These are phyloP conservation scores for Stachybotrys elegans DNA, from an alignment of 2,329 filamentous ascomycete species.

Conservation along the genomic window DNA sequence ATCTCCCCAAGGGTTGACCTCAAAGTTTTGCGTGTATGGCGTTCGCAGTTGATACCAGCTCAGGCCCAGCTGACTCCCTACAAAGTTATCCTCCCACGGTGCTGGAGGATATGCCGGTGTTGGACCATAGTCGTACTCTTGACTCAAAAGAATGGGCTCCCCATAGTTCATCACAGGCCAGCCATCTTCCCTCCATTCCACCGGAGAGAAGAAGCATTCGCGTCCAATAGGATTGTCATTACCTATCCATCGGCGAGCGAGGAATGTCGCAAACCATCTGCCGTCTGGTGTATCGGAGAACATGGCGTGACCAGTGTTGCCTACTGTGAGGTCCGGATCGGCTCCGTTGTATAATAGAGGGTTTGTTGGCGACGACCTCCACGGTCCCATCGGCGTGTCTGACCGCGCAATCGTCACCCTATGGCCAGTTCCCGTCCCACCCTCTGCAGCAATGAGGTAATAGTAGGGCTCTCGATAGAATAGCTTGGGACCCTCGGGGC, in stretches of 20 bases:
- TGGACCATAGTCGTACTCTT: conserved; percentile 7
- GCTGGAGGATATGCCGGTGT: conserved; percentile 3
- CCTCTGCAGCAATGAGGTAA: conserved; percentile 5
- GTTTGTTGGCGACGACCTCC: conserved; percentile 26
- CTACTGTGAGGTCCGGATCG: conserved; percentile 11
- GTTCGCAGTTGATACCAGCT: conserved; percentile 10
- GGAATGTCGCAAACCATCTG: conserved; percentile 15
- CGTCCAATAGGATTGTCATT: conserved; percentile 13
- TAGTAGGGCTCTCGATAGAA: conserved; percentile 8
- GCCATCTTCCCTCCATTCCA: conserved; percentile 14
- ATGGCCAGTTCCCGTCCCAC: neutral
- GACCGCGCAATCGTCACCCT: conserved; percentile 8
- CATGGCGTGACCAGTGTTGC: conserved; percentile 15
- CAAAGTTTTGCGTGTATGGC: conserved; percentile 11
- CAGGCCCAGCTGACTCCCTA: neutral
- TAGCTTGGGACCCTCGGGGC: conserved; percentile 13
- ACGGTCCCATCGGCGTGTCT: conserved; percentile 8
- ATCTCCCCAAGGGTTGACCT: neutral
- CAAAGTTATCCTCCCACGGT: conserved; percentile 8
- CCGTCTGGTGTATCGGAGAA: conserved; percentile 15
- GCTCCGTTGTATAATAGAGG: conserved; percentile 22
- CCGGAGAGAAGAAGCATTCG: conserved; percentile 16
- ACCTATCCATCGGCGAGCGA: conserved; percentile 12
- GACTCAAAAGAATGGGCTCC: conserved; percentile 7
- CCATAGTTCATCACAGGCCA: conserved; percentile 18